These are phyloP conservation scores for Malassezia psittaci DNA, from an alignment of 1,284 basidiomycete species.

Conservation along the genomic window DNA sequence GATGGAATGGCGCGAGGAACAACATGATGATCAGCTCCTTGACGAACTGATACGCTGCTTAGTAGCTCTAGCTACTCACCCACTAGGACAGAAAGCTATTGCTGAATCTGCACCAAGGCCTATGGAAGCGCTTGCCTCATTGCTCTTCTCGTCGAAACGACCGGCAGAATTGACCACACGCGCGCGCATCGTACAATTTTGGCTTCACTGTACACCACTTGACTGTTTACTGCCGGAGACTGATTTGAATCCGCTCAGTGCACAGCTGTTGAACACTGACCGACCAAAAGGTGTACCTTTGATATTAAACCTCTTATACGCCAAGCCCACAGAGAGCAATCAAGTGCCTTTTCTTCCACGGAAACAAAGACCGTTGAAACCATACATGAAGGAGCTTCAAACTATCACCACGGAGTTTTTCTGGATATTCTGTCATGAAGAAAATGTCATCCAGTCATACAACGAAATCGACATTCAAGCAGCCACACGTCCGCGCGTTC, in stretches of 20 bases:
- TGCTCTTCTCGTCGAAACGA: constrained; percentile 92
- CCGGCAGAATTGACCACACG: constrained; percentile 82
- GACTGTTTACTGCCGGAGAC: constrained; percentile 23
- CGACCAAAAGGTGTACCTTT: constrained; percentile 14
- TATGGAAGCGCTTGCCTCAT: constrained; percentile 66
- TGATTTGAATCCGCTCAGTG: background rate
- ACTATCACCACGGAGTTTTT: constrained; percentile 91
- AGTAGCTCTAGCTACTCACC: constrained; percentile 81
- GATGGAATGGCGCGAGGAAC: constrained; percentile 92
- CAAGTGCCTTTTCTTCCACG: constrained; percentile 72
- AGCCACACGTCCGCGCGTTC: constrained; percentile 82
- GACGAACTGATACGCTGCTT: constrained; percentile 86
- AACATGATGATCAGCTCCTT: constrained; percentile 82
- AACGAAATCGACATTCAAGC: constrained; percentile 67
- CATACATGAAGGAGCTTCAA: constrained; percentile 75
- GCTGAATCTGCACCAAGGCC: constrained; percentile 73
- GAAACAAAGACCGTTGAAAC: constrained; percentile 73
- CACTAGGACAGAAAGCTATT: constrained; percentile 61
- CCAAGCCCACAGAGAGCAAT: constrained; percentile 20
- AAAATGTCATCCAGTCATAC: constrained; percentile 78
- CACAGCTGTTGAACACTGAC: background rate
- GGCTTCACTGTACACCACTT: constrained; percentile 51
- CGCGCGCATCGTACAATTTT: constrained; percentile 75
- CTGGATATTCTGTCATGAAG: constrained; percentile 92
- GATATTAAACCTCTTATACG: constrained; percentile 33